Conservation (phyloP, 2,329 filamentous ascomycete species). For the Aphanoascus verrucosus region DNA sequence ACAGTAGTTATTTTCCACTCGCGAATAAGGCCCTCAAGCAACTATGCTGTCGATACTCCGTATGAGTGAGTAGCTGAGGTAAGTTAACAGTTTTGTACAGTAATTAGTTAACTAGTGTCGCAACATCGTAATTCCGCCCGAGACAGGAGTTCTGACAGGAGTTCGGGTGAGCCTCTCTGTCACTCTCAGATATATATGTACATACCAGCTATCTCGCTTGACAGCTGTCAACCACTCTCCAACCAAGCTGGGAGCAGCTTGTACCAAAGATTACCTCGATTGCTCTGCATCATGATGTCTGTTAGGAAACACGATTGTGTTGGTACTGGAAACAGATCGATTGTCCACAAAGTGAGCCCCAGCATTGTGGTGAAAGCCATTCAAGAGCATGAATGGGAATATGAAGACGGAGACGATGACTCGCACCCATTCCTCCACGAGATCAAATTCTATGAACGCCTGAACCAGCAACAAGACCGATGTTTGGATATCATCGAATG, state of each 20-base stretch:
- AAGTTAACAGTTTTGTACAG: too few relatives aligned
- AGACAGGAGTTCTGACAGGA: too few relatives aligned
- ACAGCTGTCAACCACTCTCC: background rate
- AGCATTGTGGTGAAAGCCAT: slow-evolving; percentile 18
- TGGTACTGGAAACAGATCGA: slow-evolving; percentile 11
- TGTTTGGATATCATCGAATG: slow-evolving; percentile 15
- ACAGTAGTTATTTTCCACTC: too few relatives aligned
- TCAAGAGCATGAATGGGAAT: slow-evolving; percentile 8
- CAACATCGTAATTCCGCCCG: too few relatives aligned
- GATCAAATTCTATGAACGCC: slow-evolving; percentile 15
- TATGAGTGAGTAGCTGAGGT: too few relatives aligned
- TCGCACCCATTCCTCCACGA: slow-evolving; percentile 12
- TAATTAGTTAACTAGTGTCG: too few relatives aligned
- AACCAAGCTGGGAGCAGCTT: background rate
- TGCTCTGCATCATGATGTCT: background rate
- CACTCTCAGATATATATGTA: too few relatives aligned
- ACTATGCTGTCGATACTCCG: too few relatives aligned
- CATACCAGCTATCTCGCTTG: background rate
- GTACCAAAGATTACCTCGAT: background rate
- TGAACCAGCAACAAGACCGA: slow-evolving; percentile 13
- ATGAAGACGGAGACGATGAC: background rate
- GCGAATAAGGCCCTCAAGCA: too few relatives aligned
- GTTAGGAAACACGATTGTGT: slow-evolving; percentile 8
- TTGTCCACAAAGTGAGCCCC: slow-evolving; percentile 14
- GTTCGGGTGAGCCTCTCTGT: too few relatives aligned